Evolutionary conservation across 2,329 filamentous ascomycete genomes (phyloP).

Genomic region (Claviceps maximensis): DNA sequence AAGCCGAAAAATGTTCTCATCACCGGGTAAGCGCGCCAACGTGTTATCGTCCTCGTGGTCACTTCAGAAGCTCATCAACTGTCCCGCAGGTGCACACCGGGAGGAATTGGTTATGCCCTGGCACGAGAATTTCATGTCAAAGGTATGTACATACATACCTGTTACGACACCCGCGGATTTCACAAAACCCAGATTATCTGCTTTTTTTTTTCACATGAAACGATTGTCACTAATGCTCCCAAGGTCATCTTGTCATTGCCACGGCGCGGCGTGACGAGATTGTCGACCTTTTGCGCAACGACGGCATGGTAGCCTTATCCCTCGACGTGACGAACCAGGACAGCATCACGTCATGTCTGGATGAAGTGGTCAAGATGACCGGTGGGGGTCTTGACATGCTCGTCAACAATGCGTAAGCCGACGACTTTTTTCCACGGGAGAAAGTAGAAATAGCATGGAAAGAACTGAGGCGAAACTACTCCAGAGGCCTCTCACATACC

Average conservation of each 20-base stretch:
- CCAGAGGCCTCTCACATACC: background rate
- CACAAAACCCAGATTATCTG: background rate
- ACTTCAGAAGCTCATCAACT: background rate
- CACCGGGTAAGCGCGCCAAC: background rate
- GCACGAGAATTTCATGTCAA: background rate
- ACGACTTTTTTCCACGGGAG: too few relatives aligned
- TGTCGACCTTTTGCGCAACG: background rate
- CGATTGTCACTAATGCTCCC: background rate
- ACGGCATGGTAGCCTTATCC: background rate
- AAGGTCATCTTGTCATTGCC: background rate
- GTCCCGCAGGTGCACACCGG: background rate
- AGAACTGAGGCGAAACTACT: background rate
- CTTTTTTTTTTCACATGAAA: background rate
- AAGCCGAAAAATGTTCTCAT: background rate
- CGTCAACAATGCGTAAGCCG: conserved; percentile 1
- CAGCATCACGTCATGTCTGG: background rate
- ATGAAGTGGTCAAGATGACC: background rate
- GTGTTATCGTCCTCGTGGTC: background rate
- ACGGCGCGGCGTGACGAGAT: background rate
- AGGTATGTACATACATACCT: background rate
- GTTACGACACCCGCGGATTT: background rate
- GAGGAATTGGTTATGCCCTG: background rate
- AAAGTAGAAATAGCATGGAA: background rate
- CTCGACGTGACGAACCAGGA: background rate
- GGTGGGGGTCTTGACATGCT: background rate